phyloP scores from a whole-genome alignment of 2,329 filamentous ascomycete species.

The Talaromyces sp. region DNA sequence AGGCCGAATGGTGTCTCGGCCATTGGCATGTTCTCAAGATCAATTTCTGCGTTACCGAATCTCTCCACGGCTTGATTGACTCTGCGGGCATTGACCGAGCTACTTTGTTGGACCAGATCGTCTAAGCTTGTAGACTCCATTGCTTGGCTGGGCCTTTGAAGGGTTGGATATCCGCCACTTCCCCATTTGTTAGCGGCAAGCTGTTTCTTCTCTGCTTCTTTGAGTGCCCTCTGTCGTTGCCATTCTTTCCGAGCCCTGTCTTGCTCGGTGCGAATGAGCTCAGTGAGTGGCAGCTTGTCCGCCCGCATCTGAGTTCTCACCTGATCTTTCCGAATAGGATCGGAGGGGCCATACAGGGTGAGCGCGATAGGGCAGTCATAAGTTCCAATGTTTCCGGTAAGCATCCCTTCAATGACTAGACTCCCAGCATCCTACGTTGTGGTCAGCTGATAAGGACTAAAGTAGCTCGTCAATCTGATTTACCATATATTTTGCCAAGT shows the following conservation, averaged over 20 bases:
- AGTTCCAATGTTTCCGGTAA: conserved; percentile 62
- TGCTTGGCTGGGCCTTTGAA: conserved; percentile 31
- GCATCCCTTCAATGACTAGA: conserved; percentile 64
- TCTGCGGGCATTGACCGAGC: conserved; percentile 64
- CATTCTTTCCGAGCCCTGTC: conserved; percentile 44
- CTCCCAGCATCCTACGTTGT: conserved; percentile 51
- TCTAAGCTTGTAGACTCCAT: conserved; percentile 50
- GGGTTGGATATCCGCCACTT: conserved; percentile 33
- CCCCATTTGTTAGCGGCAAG: conserved; percentile 21
- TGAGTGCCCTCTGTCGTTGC: conserved; percentile 49
- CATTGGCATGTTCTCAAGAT: conserved; percentile 68
- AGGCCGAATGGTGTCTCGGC: conserved; percentile 65
- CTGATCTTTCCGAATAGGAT: conserved; percentile 49
- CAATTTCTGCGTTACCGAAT: conserved; percentile 67
- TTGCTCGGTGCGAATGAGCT: conserved; percentile 54
- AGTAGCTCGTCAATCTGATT: conserved; percentile 18
- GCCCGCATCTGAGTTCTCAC: conserved; percentile 62
- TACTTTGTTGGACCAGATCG: conserved; percentile 63
- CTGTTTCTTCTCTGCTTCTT: conserved; percentile 36
- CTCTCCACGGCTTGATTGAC: conserved; percentile 64
- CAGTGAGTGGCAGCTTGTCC: conserved; percentile 59
- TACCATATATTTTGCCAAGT: conserved; percentile 70
- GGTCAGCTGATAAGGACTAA: conserved; percentile 9
- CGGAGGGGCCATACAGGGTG: conserved; percentile 65
- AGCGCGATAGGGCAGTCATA: conserved; percentile 73